phyloP scores from a whole-genome alignment of 345 rosid species.

The Brassica napus region DNA sequence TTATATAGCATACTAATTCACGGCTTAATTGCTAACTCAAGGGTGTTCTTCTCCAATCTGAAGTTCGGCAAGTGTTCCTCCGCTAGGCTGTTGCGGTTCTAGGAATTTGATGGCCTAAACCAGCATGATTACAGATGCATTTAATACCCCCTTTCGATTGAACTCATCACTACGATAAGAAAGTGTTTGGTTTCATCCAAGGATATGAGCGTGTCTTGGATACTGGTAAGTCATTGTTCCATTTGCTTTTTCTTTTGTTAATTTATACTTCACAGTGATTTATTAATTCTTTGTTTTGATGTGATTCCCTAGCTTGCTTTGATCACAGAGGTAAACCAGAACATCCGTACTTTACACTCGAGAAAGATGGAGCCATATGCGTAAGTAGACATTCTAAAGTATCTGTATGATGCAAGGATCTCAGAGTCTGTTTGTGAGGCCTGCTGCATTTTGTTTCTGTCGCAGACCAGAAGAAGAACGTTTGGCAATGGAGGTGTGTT shows the following conservation, averaged over 20 bases:
- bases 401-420: background rate
- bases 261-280: background rate
- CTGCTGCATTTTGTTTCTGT: constrained; percentile 79
- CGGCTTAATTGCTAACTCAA: too few relatives aligned
- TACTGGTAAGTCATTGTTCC: constrained; percentile 56
- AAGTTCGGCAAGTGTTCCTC: too few relatives aligned
- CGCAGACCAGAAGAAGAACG: constrained; percentile 79
- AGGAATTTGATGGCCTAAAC: too few relatives aligned
- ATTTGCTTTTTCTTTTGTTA: constrained; percentile 8
- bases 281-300: constrained; percentile 10
- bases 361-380: constrained; percentile 64
- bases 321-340: constrained; percentile 95
- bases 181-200: constrained; percentile 44
- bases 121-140: too few relatives aligned
- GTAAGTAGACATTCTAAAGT: constrained; percentile 46
- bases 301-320: constrained; percentile 67
- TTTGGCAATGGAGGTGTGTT: constrained; percentile 73
- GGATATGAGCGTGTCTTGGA: constrained; percentile 90
- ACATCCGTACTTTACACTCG: constrained; percentile 77
- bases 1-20: too few relatives aligned
- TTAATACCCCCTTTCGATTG: too few relatives aligned
- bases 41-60: too few relatives aligned
- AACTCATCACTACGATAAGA: constrained; percentile 54
- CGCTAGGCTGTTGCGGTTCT: too few relatives aligned
- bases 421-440: background rate